Base-by-base conservation (phyloP, 768 basidiomycete genomes). In the Dacryopinax primogenitus region DNA sequence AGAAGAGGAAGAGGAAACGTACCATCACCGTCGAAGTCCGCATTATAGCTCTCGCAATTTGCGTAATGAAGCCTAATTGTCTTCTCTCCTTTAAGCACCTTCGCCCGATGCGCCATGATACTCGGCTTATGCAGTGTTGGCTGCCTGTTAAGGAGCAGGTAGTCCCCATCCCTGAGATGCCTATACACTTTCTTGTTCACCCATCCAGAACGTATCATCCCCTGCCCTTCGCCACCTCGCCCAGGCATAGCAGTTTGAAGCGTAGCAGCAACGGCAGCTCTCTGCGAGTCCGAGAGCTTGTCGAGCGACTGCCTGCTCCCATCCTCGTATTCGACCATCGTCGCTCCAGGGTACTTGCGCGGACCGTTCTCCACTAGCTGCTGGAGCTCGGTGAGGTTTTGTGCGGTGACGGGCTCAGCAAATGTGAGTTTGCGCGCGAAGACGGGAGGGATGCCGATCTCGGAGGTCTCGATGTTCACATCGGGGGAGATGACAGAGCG, bases 401-500 rank as follows among this genome's bases (percentile, higher is more conserved):
- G 82, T 39, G 88, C 83, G 6, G 92, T 99, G 33, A 99, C 95
- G 3, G 96, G 93, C 74, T 97, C 96, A 2, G 96, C 92, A 77
- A 92, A 99, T 2, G 96, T 99, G 72, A 99, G 78, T 73, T 96
- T 97, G 71, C 86, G 83, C 1, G 96, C 96, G 73, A 99, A 99
- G 62, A 98, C 89, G 33, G 96, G 96, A 4, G 96, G 96, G 30
- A 99, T 85, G 39, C 96, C 96, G 65, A 99, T 99, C 76, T 99
- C 96, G 74, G 91, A 94, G 33, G 96, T 91, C 76, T 99, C 96
- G 69, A 99, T 98, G 76, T 98, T 98, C 71, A 97, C 90, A 73
- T 99, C 96, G 12, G 96, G 96, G 18, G 96, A 99, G 69, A 99
- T 99, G 72, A 99, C 96, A n/a, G 96, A 99, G 68, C 96, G 93